Conservation (phyloP, 148 eudicot species). For the Rhododendron mucronatum region DNA sequence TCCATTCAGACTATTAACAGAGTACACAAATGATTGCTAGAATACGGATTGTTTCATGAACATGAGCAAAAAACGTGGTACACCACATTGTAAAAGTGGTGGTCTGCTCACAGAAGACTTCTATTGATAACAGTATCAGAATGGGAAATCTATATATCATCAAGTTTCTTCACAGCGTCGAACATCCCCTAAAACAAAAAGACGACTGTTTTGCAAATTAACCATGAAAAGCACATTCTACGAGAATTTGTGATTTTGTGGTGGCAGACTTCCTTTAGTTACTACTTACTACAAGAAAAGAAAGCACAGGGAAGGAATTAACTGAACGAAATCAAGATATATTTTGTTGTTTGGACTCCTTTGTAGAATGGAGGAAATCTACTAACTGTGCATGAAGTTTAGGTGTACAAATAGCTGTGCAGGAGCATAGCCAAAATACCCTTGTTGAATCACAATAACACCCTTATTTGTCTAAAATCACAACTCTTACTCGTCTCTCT, state of each 20-base stretch:
- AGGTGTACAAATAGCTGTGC: background rate
- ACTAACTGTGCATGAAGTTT: background rate
- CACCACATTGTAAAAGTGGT: background rate
- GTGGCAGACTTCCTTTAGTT: background rate
- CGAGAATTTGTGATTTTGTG: background rate
- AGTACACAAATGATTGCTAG: background rate
- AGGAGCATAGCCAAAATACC: background rate
- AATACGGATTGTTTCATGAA: background rate
- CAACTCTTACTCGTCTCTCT: background rate
- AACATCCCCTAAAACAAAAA: background rate
- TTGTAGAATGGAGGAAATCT: background rate
- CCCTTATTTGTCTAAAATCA: background rate
- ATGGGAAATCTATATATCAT: background rate
- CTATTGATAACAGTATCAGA: background rate
- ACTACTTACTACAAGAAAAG: background rate
- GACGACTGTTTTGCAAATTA: background rate
- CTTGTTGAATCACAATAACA: background rate
- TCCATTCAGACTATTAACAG: background rate
- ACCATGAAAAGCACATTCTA: background rate
- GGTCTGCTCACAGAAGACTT: background rate
- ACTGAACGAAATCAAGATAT: background rate
- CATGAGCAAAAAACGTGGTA: background rate
- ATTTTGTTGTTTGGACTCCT: background rate
- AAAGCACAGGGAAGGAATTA: background rate
- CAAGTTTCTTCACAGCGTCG: background rate